phyloP scores from a whole-genome alignment of 257 asterid genomes.

The Galeopsis tetrahit region DNA sequence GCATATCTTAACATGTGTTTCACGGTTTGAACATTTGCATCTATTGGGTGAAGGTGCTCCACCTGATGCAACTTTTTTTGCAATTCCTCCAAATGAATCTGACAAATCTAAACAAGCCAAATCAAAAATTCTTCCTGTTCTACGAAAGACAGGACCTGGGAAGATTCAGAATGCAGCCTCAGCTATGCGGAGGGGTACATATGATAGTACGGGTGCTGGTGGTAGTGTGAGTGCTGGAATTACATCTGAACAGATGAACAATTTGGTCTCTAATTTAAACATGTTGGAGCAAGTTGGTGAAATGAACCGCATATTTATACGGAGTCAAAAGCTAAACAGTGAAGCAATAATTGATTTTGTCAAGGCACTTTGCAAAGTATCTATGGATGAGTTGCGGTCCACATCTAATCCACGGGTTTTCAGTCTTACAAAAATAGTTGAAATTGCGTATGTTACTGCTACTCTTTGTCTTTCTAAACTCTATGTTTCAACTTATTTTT shows the following conservation, averaged over 20 bases:
- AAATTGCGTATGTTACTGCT: constrained; percentile 82
- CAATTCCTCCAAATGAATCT: constrained; percentile 77
- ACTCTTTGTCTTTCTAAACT: constrained; percentile 19
- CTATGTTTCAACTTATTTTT: background rate
- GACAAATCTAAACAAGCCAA: constrained; percentile 82
- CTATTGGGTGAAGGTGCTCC: constrained; percentile 99
- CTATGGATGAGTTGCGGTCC: constrained; percentile 93
- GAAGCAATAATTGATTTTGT: constrained; percentile 99
- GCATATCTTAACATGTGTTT: constrained; percentile 91
- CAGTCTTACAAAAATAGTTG: constrained; percentile 98
- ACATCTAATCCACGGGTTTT: constrained; percentile 95
- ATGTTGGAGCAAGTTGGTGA: constrained; percentile 99
- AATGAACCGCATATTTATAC: constrained; percentile 74
- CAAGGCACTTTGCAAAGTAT: constrained; percentile 97
- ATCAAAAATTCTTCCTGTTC: constrained; percentile 85
- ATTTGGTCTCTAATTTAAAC: constrained; percentile 87
- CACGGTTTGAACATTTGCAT: constrained; percentile 97
- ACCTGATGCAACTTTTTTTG: constrained; percentile 97
- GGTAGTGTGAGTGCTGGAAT: constrained; percentile 84
- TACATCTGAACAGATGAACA: constrained; percentile 92
- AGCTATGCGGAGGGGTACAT: constrained; percentile 89
- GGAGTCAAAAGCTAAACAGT: constrained; percentile 93
- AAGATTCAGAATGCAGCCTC: constrained; percentile 82
- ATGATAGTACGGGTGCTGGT: constrained; percentile 96
- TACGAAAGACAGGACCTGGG: constrained; percentile 87